Base-by-base conservation (phyloP, 2,329 filamentous ascomycete genomes). In the Macroventuria anomochaeta region DNA sequence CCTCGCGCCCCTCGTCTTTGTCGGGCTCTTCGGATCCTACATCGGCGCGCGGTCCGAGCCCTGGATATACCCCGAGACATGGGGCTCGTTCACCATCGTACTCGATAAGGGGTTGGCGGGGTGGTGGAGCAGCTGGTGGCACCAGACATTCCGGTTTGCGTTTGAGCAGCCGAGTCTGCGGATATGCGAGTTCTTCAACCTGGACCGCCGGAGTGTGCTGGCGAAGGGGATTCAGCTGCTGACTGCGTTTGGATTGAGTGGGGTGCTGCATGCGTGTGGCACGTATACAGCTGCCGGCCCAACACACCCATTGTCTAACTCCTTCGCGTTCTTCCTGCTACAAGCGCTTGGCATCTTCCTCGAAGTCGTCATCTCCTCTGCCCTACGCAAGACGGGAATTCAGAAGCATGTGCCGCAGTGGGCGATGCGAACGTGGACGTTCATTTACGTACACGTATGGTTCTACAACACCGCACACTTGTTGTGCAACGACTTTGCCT, bases 71-170 rank as follows among this genome's bases (percentile, higher is more conserved):
- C 79, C 83, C 0, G 78, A 81, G n/a, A 73, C 76, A 11, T 88
- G 83, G 74, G 85, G 85, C 0, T 68, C 76, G 2, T 80, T 81
- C 58, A 32, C 65, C 0, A 75, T 79, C 21, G 79, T 93, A 2
- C 74, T 87, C 10, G 84, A 91, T 57, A 80, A 85, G 53, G 93
- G 93, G 0, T 79, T 97, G 2, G 81, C 84, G 0, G 93, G 92
- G 0, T 89, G 88, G 75, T 97, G 93, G 93, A 87, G 89, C 37
- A 81, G 80, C 18, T 93, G 86, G 82, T 97, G 93, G 93, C 93
- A 97, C 73, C 93, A 97, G 75, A 87, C 88, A 2, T 96, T 96
- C 76, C 88, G 92, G 0, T 82, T 86, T 49, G 85, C 84, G 2
- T 92, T 93, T 67, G 76, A 32, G 82, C 85, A 3, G 87, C 88